Conservation (phyloP, 2,329 filamentous ascomycete genomes). For the Epichloe baconii region DNA sequence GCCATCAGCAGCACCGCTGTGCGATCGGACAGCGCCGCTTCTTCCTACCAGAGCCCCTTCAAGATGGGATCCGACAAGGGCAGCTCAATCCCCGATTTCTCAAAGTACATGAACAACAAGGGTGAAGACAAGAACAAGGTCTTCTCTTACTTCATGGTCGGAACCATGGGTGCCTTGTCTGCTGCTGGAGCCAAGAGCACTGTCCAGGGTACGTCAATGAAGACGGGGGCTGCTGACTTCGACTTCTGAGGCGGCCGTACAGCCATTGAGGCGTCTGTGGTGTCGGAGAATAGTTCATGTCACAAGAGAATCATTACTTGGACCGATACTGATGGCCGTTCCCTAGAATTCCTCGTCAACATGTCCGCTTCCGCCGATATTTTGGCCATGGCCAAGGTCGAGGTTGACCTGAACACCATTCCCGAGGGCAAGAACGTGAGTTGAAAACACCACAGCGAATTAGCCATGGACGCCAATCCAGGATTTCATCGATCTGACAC, state of each 20-base stretch:
- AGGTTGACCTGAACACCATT: conserved; percentile 83
- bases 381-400: conserved; percentile 97
- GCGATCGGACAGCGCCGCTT: conserved; percentile 33
- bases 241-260: neutral
- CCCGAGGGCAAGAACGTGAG: conserved; percentile 98
- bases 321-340: conserved; percentile 17
- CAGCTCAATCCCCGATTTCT: conserved; percentile 76
- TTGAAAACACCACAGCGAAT: conserved; percentile 10
- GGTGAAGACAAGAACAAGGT: conserved; percentile 64
- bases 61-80: conserved; percentile 42
- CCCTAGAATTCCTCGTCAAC: conserved; percentile 92
- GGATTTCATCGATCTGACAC: neutral
- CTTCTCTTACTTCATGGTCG: conserved; percentile 98
- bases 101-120: conserved; percentile 67
- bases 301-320: conserved; percentile 9
- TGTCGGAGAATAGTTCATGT: conserved; percentile 3
- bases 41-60: conserved; percentile 50
- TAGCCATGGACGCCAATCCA: neutral
- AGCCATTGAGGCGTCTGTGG: conserved; percentile 15
- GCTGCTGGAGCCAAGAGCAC: conserved; percentile 95
- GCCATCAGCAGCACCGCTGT: conserved; percentile 43
- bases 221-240: neutral
- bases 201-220: conserved; percentile 67
- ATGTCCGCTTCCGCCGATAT: conserved; percentile 99
- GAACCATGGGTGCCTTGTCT: conserved; percentile 80